Percentiles rank a stretch among this genome's conserved stretches.
These are phyloP conservation scores for Spergularia marina DNA, from an alignment of 148 eudicot genomes.

Conservation along the genomic window DNA sequence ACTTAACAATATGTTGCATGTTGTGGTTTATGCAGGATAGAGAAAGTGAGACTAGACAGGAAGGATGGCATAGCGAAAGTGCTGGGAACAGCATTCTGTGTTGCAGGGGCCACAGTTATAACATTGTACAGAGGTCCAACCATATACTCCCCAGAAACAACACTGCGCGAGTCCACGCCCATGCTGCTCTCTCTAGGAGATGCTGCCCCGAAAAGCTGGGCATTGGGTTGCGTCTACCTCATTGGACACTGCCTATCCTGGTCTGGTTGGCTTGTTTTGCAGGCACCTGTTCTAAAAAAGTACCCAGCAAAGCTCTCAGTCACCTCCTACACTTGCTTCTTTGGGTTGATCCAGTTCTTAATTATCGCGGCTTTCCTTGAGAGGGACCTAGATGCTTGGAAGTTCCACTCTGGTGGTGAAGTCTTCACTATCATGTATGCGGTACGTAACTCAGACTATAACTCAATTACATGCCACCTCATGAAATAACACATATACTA, in stretches of 20 bases:
- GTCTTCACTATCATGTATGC: slow-evolving; percentile 90
- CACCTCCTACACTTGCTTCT: slow-evolving; percentile 94
- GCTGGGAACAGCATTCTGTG: slow-evolving; percentile 64
- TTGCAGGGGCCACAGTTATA: slow-evolving; percentile 83
- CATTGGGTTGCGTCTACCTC: slow-evolving; percentile 82
- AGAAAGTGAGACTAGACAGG: slow-evolving; percentile 69
- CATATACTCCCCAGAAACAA: slow-evolving; percentile 72
- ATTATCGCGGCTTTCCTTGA: slow-evolving; percentile 78
- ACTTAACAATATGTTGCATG: not conserved
- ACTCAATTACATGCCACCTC: not conserved
- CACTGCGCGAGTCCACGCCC: slow-evolving; percentile 42
- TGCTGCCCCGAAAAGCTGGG: slow-evolving; percentile 83
- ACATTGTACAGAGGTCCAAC: slow-evolving; percentile 90
- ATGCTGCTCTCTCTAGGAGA: slow-evolving; percentile 53
- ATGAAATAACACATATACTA: not conserved
- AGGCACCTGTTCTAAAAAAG: slow-evolving; percentile 81
- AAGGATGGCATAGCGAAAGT: slow-evolving; percentile 83
- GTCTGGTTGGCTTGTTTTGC: slow-evolving; percentile 95
- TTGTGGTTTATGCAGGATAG: slow-evolving; percentile 57
- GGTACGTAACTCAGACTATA: slow-evolving; percentile 42
- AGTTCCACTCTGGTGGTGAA: slow-evolving; percentile 79
- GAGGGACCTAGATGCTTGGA: slow-evolving; percentile 84
- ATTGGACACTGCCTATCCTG: slow-evolving; percentile 95
- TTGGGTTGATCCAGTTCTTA: slow-evolving; percentile 82
- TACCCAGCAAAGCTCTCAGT: slow-evolving; percentile 94